Evolutionary conservation across 108 stramenopile genomes (phyloP).

Genomic region (Skeletonema costatum): DNA sequence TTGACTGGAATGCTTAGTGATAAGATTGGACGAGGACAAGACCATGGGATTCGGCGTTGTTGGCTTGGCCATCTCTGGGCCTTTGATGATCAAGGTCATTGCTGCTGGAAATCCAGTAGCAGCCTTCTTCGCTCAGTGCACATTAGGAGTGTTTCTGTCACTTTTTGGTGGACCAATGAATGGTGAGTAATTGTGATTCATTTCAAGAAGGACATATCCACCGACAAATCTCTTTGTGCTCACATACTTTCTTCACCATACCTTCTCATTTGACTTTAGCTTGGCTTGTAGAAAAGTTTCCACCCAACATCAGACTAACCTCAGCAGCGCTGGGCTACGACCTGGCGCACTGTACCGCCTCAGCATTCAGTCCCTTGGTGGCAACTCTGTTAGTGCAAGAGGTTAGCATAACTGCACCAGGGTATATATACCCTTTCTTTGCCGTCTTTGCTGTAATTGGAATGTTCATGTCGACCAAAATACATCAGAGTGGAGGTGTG

Average conservation of each 20-base stretch:
- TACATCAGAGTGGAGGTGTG: slow-evolving; percentile 8
- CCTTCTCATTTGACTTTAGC: slow-evolving; percentile 10
- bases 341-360: slow-evolving; percentile 59
- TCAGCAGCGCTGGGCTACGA: slow-evolving; percentile 67
- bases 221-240: no score
- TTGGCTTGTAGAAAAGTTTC: slow-evolving; percentile 73
- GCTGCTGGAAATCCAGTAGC: slow-evolving; percentile 31
- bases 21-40: slow-evolving; percentile 44
- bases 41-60: slow-evolving; percentile 56
- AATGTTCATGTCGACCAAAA: slow-evolving; percentile 31
- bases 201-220: no score
- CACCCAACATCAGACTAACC: slow-evolving; percentile 59
- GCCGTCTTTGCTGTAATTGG: slow-evolving; percentile 20
- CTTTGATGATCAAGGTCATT: slow-evolving; percentile 51
- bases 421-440: slow-evolving; percentile 57
- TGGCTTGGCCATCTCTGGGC: slow-evolving; percentile 44
- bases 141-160: slow-evolving; percentile 56
- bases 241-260: no score
- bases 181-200: not conserved
- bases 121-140: slow-evolving; percentile 58
- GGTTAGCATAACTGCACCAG: slow-evolving; percentile 43
- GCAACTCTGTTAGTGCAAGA: slow-evolving; percentile 58
- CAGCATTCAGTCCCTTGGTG: slow-evolving; percentile 63
- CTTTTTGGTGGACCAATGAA: slow-evolving; percentile 68
- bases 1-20: slow-evolving; percentile 62